A percentile compares a stretch with the other conserved stretches of the same genome.
phyloP scores from a whole-genome alignment of 2,329 filamentous ascomycete species.

The Balansia obtecta region DNA sequence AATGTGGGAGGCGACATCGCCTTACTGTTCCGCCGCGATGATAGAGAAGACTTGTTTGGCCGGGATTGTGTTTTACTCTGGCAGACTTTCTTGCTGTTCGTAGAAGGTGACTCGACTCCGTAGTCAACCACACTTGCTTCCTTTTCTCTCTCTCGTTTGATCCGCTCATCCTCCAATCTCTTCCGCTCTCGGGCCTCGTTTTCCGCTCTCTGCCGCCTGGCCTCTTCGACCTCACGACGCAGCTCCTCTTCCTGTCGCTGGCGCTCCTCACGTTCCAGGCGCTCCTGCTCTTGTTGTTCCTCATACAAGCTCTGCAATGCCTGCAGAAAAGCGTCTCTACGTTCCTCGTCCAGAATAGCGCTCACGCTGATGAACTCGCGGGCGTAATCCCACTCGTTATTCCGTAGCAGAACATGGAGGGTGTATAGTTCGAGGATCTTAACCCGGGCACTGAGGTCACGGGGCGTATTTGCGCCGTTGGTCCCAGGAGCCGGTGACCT shows the following conservation, averaged over 20 bases:
- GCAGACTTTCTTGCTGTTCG: constrained; percentile 22
- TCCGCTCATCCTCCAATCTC: constrained; percentile 41
- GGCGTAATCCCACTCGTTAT: constrained; percentile 93
- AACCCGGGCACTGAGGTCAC: constrained; percentile 71
- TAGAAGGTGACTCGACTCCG: constrained; percentile 45
- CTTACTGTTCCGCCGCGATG: constrained; percentile 18
- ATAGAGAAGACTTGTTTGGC: constrained; percentile 12
- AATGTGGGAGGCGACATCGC: constrained; percentile 23
- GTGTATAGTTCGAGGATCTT: constrained; percentile 94
- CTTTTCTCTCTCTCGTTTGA: constrained; percentile 28
- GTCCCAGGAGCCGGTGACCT: constrained; percentile 34
- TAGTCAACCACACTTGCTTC: constrained; percentile 52
- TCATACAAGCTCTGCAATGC: constrained; percentile 75
- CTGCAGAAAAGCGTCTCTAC: constrained; percentile 76
- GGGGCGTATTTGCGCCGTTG: constrained; percentile 67
- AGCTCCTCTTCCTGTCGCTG: constrained; percentile 44
- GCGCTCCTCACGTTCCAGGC: constrained; percentile 47
- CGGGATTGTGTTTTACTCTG: constrained; percentile 16
- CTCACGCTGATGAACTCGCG: constrained; percentile 79
- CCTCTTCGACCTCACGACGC: constrained; percentile 44
- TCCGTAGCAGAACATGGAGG: constrained; percentile 83
- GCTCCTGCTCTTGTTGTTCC: constrained; percentile 63
- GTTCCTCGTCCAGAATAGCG: constrained; percentile 82
- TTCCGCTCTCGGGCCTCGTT: constrained; percentile 44
- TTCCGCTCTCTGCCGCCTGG: constrained; percentile 40